These are phyloP conservation scores for Nowakowskiella sp. DNA, from an alignment of 192 early-diverging fungal genomes.

Conservation along the genomic window DNA sequence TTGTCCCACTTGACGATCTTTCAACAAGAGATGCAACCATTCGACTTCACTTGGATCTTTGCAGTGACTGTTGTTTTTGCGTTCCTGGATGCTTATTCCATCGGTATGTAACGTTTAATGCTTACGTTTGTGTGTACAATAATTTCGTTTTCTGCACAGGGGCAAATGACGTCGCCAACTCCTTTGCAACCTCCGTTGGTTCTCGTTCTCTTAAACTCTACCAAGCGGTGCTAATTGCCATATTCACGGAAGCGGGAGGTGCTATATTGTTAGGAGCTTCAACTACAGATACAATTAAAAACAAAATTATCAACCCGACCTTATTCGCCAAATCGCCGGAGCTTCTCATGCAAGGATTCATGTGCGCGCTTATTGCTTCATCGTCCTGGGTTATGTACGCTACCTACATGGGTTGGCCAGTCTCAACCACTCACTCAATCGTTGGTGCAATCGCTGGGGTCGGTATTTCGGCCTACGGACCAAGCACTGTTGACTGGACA, in stretches of 20 bases:
- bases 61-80: constrained; percentile 55
- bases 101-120: constrained; percentile 50
- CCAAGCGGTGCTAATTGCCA: constrained; percentile 68
- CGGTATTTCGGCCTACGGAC: constrained; percentile 65
- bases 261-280: constrained; percentile 63
- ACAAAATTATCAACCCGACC: constrained; percentile 55
- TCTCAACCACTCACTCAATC: constrained; percentile 77
- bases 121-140: neutral
- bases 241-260: constrained; percentile 77
- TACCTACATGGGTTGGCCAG: constrained; percentile 57
- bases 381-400: constrained; percentile 68
- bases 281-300: constrained; percentile 74
- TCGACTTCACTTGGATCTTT: constrained; percentile 62
- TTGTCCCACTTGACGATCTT: too few species aligned
- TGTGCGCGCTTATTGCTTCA: constrained; percentile 70
- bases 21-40: constrained; percentile 52
- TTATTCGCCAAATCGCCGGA: constrained; percentile 56
- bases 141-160: constrained; percentile 15
- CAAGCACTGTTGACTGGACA: constrained; percentile 52
- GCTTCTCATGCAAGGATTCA: constrained; percentile 74
- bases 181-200: constrained; percentile 77
- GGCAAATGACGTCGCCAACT: constrained; percentile 85
- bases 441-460: constrained; percentile 70
- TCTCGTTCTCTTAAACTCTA: constrained; percentile 66
- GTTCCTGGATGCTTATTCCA: constrained; percentile 64